Percentiles rank a stretch among this genome's conserved stretches.
Evolutionary conservation across 371 early-diverging fungal species (phyloP).

Genomic region (Capillidium rhysosporum): DNA sequence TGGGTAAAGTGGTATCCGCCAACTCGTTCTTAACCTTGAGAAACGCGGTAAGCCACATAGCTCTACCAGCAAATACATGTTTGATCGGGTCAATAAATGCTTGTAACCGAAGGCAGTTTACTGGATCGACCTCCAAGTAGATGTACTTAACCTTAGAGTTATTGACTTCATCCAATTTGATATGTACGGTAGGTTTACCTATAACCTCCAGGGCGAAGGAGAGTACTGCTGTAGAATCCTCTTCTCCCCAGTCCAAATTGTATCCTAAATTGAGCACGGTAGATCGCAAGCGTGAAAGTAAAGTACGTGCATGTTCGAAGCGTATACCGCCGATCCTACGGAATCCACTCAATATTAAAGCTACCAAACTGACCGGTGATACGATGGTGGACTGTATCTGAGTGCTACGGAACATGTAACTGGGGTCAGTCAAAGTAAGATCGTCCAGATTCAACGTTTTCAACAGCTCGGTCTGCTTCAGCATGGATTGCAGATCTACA

Average conservation of each 20-base stretch:
- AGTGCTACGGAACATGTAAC: background rate
- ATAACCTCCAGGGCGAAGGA: background rate
- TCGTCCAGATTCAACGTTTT: background rate
- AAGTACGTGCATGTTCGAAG: background rate
- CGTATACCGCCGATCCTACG: background rate
- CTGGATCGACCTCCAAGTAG: too few species aligned
- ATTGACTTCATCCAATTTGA: background rate
- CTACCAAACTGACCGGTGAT: background rate
- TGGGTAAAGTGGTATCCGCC: background rate
- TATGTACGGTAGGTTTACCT: background rate
- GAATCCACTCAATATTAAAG: background rate
- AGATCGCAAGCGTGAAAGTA: background rate
- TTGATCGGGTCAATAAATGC: too few species aligned
- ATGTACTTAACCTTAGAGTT: too few species aligned
- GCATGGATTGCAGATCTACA: background rate
- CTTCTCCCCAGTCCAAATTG: slow-evolving; percentile 1
- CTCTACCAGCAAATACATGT: too few species aligned
- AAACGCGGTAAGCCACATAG: background rate
- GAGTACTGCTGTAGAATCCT: background rate
- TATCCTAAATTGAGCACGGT: background rate
- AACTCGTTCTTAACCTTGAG: background rate
- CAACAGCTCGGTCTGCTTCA: background rate
- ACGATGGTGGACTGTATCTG: background rate
- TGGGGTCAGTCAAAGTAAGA: background rate
- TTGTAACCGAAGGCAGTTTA: too few species aligned